A percentile compares a stretch with the other conserved stretches of the same genome.
phyloP scores from a whole-genome alignment of 192 early-diverging fungal species.

The Bifiguratus adelaidae region DNA sequence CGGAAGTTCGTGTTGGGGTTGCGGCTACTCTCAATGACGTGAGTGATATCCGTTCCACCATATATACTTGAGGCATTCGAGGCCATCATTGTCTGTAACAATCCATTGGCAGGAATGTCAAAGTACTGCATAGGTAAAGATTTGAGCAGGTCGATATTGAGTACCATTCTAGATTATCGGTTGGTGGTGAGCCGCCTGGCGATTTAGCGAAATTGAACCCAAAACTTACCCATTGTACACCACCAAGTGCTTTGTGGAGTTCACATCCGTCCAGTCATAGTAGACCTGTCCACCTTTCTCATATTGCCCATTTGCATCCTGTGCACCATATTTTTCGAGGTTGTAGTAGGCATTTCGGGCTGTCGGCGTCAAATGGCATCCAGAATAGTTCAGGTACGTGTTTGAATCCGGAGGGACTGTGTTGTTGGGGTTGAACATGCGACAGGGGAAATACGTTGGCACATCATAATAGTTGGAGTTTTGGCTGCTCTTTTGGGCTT shows the following conservation, averaged over 20 bases:
- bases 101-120: slow-evolving; percentile 5
- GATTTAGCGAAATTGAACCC: no score
- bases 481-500: slow-evolving; percentile 11
- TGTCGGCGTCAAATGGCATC: slow-evolving; percentile 14
- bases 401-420: slow-evolving; percentile 5
- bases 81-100: neutral
- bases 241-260: slow-evolving; percentile 9
- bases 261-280: slow-evolving; percentile 18
- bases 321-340: slow-evolving; percentile 6
- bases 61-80: neutral
- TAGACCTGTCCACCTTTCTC: slow-evolving; percentile 22
- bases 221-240: slow-evolving; percentile 19
- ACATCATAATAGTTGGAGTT: slow-evolving; percentile 1
- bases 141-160: slow-evolving; percentile 5
- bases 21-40: slow-evolving; percentile 2
- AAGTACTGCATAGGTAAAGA: slow-evolving; percentile 4
- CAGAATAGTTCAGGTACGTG: slow-evolving; percentile 12
- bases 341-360: neutral
- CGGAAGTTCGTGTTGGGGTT: slow-evolving; percentile 20
- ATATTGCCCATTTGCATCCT: slow-evolving; percentile 2
- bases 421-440: slow-evolving; percentile 9
- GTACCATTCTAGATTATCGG: slow-evolving; percentile 4
- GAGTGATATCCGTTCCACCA: slow-evolving; percentile 7
- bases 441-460: slow-evolving; percentile 20
- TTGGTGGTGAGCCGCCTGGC: no score